Conservation (phyloP, 2,329 filamentous ascomycete species). For the Paecilomyces variotii region DNA sequence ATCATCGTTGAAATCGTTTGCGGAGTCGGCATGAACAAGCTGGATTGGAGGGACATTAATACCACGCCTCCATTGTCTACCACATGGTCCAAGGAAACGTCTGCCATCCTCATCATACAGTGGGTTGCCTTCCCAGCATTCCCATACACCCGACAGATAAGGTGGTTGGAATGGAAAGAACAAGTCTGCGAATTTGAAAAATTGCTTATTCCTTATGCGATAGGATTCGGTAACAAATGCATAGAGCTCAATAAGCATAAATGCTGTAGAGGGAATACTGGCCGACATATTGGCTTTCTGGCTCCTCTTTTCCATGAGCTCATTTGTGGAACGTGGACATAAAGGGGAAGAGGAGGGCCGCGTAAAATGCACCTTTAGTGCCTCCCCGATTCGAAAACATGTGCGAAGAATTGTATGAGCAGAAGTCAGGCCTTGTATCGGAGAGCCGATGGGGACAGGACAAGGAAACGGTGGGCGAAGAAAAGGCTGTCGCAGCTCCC, state of each 20-base stretch:
- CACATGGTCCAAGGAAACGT: background rate
- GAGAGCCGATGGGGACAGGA: constrained; percentile 2
- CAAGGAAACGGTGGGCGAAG: constrained; percentile 3
- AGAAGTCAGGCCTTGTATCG: constrained; percentile 7
- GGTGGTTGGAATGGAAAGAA: constrained; percentile 6
- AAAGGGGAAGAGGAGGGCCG: background rate
- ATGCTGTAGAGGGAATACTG: background rate
- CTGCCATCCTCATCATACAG: background rate
- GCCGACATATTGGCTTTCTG: no score
- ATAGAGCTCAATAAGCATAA: constrained; percentile 8
- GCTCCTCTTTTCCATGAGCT: background rate
- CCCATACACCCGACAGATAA: constrained; percentile 6
- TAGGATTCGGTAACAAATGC: constrained; percentile 9
- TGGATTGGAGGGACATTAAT: background rate
- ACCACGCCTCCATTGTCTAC: background rate
- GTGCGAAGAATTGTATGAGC: constrained; percentile 7
- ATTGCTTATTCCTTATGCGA: constrained; percentile 4
- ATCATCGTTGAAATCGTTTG: background rate
- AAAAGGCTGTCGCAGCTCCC: background rate
- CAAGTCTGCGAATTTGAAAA: constrained; percentile 8
- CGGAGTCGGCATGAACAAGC: background rate
- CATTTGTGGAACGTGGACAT: background rate
- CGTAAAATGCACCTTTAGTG: background rate
- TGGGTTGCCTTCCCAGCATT: background rate
- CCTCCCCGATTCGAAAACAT: constrained; percentile 8